Evolutionary conservation across 2,329 filamentous ascomycete genomes (phyloP).

Genomic region (Penicillium italicum): DNA sequence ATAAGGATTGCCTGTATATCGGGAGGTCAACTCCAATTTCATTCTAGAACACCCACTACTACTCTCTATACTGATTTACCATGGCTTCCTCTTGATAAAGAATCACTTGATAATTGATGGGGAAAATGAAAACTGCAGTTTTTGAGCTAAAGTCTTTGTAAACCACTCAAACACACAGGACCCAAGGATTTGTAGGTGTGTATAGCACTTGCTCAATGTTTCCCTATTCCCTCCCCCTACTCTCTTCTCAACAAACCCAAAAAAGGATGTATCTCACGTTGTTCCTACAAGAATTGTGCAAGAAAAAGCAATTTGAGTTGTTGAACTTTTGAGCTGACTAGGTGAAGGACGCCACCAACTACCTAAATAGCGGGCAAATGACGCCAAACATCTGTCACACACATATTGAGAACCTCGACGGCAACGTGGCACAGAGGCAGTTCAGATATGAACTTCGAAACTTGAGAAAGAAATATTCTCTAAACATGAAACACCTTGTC

Average conservation of each 20-base stretch:
- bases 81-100: not conserved
- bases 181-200: not conserved
- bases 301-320: not conserved
- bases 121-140: not conserved
- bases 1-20: not conserved
- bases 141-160: not conserved
- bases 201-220: not conserved
- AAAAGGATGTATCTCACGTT: not conserved
- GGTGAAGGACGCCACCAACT: not conserved
- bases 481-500: not conserved
- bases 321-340: not conserved
- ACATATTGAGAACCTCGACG: not conserved
- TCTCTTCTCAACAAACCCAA: not conserved
- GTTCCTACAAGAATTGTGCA: not conserved
- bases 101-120: not conserved
- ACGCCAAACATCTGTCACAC: not conserved
- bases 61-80: not conserved
- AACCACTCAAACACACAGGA: not conserved
- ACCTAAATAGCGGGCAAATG: not conserved
- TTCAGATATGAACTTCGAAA: not conserved
- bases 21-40: not conserved
- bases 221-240: not conserved
- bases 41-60: too few species aligned
- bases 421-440: not conserved
- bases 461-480: not conserved